Base-by-base conservation (phyloP, 2,329 filamentous ascomycete species). In the Pseudogymnoascus sp. region DNA sequence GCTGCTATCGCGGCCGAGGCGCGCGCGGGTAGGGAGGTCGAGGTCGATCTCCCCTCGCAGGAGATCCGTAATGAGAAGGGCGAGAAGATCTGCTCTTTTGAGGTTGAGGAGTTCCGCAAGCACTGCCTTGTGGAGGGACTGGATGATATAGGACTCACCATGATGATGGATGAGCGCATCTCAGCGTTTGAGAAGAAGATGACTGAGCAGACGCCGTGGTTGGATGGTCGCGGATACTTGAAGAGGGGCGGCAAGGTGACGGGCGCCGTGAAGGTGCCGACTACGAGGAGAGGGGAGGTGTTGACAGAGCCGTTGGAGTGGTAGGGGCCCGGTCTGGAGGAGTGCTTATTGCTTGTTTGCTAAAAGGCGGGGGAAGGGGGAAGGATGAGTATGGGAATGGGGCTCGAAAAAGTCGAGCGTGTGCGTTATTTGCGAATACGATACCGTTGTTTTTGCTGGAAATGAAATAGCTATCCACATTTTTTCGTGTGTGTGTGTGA, bases 91-190 rank as follows among this genome's bases (percentile, higher is more conserved):
- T 88, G 88, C 72, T 76, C 78, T 42, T 97, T 97, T 72, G 89
- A 96, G 0, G 90, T 96, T 5, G 93, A 97, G 74, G 86, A 89
- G 77, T 97, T 97, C 82, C 82, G 92, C 74, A 96, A 96, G 79
- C 91, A 97, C 78, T 97, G 93, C 76, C 79, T 97, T 60, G 77
- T 96, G 71, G 96, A 97, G 73, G 93, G 93, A 0, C 85, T 97
- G 9, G 93, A 97, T 74, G 95, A 97, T 70, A 97, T 97, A 71
- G 93, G 93, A 37, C 79, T 97, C 67, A 97, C 93, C 5, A 91
- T 97, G 82, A 90, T 96, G 78, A 84, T 90, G 78, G 92, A 95
- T 67, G 88, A 92, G 66, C 92, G 96, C 82, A 97, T 97, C 73
- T 79, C 83, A 64, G 83, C 82, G 65, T 96, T 95, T 72, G 93